These are phyloP conservation scores for Coniella lustricola DNA, from an alignment of 2,329 filamentous ascomycete genomes.

Conservation along the genomic window DNA sequence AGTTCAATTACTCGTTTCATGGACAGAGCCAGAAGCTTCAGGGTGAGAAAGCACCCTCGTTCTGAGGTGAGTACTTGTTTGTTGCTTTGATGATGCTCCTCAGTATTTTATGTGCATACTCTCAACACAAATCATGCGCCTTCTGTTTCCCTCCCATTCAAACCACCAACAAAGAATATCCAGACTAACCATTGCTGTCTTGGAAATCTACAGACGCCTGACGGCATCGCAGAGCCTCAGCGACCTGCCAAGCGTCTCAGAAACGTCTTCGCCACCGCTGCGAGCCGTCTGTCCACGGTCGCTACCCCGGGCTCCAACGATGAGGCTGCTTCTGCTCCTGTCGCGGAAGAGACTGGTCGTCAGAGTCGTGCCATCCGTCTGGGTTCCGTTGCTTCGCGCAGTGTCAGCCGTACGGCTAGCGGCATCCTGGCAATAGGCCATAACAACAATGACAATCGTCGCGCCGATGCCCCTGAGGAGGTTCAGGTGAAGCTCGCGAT, in stretches of 20 bases:
- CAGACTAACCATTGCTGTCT: background rate
- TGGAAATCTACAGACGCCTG: background rate
- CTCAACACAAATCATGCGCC: too few species aligned
- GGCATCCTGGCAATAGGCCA: background rate
- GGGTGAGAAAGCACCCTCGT: background rate
- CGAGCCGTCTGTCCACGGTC: constrained; percentile 2
- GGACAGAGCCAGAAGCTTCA: too few species aligned
- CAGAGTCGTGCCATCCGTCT: constrained; percentile 5
- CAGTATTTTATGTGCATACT: too few species aligned
- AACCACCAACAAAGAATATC: too few species aligned
- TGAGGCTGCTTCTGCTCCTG: background rate
- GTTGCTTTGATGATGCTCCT: too few species aligned
- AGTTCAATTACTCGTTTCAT: too few species aligned
- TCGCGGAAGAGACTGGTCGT: background rate
- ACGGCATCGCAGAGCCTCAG: background rate
- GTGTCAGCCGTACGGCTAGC: background rate
- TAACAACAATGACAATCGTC: background rate
- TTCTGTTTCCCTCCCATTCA: too few species aligned
- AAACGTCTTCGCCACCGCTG: constrained; percentile 1
- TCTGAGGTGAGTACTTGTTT: background rate
- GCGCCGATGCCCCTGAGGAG: background rate
- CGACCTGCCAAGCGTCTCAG: background rate
- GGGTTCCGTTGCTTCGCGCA: background rate
- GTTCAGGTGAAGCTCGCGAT: background rate
- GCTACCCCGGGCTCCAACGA: background rate